Base-by-base conservation (phyloP, 2,329 filamentous ascomycete genomes). In the Aureobasidium sp. region DNA sequence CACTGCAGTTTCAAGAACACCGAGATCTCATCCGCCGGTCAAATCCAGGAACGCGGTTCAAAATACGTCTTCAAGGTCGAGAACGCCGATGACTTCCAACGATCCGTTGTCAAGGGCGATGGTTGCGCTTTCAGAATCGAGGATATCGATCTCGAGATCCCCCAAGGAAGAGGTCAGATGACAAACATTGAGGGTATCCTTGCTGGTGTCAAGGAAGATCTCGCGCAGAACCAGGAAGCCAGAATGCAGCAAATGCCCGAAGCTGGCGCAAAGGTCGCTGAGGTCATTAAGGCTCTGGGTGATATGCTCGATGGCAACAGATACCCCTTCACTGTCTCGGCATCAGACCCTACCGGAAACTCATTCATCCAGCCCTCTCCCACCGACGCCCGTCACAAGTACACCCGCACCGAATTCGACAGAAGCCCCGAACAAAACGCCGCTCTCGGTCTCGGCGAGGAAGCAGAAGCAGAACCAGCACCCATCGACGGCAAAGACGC, bases 311-410 rank as follows among this genome's bases (percentile, higher is more conserved):
- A 83, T 2, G 89, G 91, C 54, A 81, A 87, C 30, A 81, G 82
- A 7, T 92, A 96, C 72, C 94, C 94, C 29, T 97, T 99, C 81
- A 88, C 90, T 54, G 77, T 99, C 54, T 88, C 85, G 44, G 80
- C 97, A 50, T 91, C 99, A 72, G 94, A 99, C 72, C 89, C 90
- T 3, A 89, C 92, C 0, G 94, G 94, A 60, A 99, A 99, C 80
- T 96, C 91, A 2, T 97, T 92, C 82, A 96, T 99, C 69, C 88
- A 95, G 51, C 94, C 94, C 14, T 88, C 91, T 66, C 84, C 90
- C 64, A 69, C 76, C 32, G 83, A 86, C 64, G 87, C 85, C 65
- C 88, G 90, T n/a, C 89, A 89, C 67, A 97, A 97, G 76, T 97
- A 92, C 85, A 85, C 85, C 66, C 91, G 93, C 74, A 83, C 85